Conservation (phyloP, 1,284 basidiomycete species). For the Cutaneotrichosporon sp. region DNA sequence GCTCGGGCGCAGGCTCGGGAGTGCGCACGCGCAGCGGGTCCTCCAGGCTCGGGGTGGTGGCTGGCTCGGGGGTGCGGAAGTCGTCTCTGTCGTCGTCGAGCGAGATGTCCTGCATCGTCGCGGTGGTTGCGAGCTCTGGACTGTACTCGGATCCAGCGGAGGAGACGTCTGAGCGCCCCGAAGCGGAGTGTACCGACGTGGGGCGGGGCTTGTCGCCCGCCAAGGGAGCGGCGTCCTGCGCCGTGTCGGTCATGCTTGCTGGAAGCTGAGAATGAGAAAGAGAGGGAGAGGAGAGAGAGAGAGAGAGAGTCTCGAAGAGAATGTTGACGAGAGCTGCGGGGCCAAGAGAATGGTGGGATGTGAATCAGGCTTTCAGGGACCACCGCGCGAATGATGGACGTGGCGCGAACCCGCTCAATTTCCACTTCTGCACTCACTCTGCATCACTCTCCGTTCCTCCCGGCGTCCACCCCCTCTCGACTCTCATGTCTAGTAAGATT, state of each 20-base stretch:
- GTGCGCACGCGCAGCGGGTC: background rate
- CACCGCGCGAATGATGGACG: background rate
- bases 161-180: background rate
- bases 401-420: background rate
- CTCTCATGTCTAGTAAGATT: background rate
- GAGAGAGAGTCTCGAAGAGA: too few relatives aligned
- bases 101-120: constrained; percentile 2
- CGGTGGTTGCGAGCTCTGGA: background rate
- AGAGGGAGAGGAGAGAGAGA: too few relatives aligned
- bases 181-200: background rate
- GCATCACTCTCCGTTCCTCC: too few relatives aligned
- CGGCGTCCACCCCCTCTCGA: background rate
- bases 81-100: background rate
- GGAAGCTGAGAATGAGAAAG: background rate
- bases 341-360: background rate
- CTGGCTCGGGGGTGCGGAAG: background rate
- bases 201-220: background rate
- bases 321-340: background rate
- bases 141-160: background rate
- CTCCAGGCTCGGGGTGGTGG: background rate
- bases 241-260: constrained; percentile 1
- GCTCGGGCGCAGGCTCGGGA: background rate
- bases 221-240: background rate
- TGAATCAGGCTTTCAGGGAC: constrained; percentile 8
- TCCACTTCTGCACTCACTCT: too few relatives aligned